A percentile compares a stretch with the other conserved stretches of the same genome.
These are phyloP conservation scores for Ammopiptanthus mongolicus DNA, from an alignment of 306 rosid genomes.

Conservation along the genomic window DNA sequence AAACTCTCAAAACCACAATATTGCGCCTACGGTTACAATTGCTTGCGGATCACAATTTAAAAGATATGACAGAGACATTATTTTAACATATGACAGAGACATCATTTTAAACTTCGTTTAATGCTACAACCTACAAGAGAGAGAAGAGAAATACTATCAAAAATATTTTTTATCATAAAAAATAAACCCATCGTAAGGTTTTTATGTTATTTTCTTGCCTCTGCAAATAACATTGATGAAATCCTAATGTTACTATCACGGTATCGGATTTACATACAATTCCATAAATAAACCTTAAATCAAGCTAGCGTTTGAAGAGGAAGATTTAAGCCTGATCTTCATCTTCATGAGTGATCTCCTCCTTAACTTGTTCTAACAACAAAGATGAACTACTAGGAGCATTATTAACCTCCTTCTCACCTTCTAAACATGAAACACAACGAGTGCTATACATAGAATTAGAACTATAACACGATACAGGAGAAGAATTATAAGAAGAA, in stretches of 20 bases:
- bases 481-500: constrained; percentile 22
- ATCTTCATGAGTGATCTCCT: constrained; percentile 19
- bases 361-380: constrained; percentile 24
- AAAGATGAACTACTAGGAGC: constrained; percentile 34
- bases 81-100: no score
- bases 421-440: constrained; percentile 34
- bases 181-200: background rate
- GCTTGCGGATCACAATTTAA: no score
- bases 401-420: constrained; percentile 12
- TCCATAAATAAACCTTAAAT: background rate
- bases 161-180: no score
- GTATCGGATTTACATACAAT: constrained; percentile 16
- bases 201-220: background rate
- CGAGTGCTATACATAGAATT: constrained; percentile 20
- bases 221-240: background rate
- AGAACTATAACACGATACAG: constrained; percentile 35
- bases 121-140: no score
- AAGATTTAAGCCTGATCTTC: constrained; percentile 28
- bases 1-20: no score
- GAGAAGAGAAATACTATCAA: background rate
- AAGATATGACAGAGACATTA: no score
- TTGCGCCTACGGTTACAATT: no score
- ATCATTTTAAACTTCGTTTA: no score
- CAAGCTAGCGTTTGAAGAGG: constrained; percentile 17
- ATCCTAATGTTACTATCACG: background rate